Percentiles rank a stretch among this genome's conserved stretches.
Conservation (phyloP, 331 rosid genomes). For the Quercus lobata region DNA sequence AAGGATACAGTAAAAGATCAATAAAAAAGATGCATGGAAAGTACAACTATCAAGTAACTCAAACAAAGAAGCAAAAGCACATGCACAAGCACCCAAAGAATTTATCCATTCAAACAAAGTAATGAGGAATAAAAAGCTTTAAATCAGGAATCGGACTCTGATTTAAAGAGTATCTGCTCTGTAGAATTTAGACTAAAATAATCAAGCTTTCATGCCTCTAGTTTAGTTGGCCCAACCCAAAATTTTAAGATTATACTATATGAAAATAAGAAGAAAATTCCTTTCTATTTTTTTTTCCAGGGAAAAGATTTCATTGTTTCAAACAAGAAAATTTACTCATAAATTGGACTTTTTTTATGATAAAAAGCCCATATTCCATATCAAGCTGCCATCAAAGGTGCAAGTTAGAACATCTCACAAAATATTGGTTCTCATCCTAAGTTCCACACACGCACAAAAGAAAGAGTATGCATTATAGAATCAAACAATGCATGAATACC, state of each 20-base stretch:
- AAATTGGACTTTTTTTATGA: not conserved
- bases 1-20: too few species aligned
- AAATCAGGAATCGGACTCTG: too few species aligned
- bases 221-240: not conserved
- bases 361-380: not conserved
- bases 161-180: not conserved
- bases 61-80: too few species aligned
- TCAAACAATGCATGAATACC: not conserved
- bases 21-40: too few species aligned
- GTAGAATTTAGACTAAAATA: not conserved
- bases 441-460: not conserved
- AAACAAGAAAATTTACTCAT: too few species aligned
- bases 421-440: not conserved
- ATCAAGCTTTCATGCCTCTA: not conserved
- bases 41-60: too few species aligned
- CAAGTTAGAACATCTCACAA: not conserved
- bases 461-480: not conserved
- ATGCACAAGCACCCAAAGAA: too few species aligned
- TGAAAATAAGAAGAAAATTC: too few species aligned
- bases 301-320: too few species aligned
- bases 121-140: too few species aligned
- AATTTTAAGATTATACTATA: too few species aligned
- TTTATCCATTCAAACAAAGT: not conserved
- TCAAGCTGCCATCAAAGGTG: not conserved
- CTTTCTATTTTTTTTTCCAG: too few species aligned